These are phyloP conservation scores for Citrus inodora DNA, from an alignment of 345 rosid species.

Conservation along the genomic window DNA sequence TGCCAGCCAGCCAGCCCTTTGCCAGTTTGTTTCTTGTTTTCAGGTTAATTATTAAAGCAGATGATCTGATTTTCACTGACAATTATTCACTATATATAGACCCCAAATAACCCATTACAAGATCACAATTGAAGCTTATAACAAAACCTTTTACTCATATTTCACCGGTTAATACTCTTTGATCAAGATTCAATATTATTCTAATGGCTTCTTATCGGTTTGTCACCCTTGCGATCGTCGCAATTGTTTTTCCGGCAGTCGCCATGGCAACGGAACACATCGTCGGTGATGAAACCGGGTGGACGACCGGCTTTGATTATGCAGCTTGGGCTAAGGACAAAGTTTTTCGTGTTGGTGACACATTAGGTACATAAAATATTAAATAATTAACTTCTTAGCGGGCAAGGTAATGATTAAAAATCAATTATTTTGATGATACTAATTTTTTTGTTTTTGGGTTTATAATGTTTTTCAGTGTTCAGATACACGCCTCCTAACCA, in stretches of 20 bases:
- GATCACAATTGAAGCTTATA: background rate
- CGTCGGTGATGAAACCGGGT: slow-evolving; percentile 32
- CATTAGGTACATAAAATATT: slow-evolving; percentile 18
- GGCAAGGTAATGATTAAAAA: too few species aligned
- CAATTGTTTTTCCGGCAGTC: slow-evolving; percentile 23
- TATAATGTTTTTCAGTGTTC: slow-evolving; percentile 26
- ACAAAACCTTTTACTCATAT: background rate
- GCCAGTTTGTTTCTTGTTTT: background rate
- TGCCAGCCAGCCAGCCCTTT: background rate
- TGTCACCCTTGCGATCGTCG: slow-evolving; percentile 13
- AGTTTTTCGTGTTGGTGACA: slow-evolving; percentile 31
- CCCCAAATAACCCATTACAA: background rate
- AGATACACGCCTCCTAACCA: slow-evolving; percentile 16
- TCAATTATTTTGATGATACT: too few species aligned
- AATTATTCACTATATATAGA: slow-evolving; percentile 13
- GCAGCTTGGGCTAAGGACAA: slow-evolving; percentile 31
- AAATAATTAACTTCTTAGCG: too few species aligned
- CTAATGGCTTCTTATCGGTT: slow-evolving; percentile 23
- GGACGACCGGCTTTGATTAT: slow-evolving; percentile 24
- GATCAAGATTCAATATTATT: background rate
- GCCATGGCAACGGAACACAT: slow-evolving; percentile 22
- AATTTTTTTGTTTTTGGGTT: too few species aligned
- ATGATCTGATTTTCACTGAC: background rate
- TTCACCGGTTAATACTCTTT: background rate
- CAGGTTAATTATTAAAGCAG: too few species aligned